These are phyloP conservation scores for Tricholomella constricta DNA, from an alignment of 768 basidiomycete species.

Conservation along the genomic window DNA sequence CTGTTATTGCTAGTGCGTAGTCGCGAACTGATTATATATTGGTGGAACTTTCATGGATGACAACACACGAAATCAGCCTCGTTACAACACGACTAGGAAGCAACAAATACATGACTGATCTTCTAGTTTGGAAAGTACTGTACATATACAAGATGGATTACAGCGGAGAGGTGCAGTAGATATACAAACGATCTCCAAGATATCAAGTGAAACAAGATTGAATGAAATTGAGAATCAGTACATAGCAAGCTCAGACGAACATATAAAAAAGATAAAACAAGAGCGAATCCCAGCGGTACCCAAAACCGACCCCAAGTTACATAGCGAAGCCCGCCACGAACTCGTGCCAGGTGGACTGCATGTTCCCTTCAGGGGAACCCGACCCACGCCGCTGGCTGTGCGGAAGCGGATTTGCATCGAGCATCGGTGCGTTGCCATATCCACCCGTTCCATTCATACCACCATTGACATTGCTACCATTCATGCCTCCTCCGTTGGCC, in stretches of 20 bases:
- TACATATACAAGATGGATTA: neutral
- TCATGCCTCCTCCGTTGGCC: conserved; percentile 20
- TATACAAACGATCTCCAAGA: neutral
- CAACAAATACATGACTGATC: neutral
- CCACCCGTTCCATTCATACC: conserved; percentile 15
- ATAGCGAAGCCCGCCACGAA: conserved; percentile 53
- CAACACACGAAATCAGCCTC: too few species aligned
- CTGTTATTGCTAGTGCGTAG: too few species aligned
- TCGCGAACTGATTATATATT: too few species aligned
- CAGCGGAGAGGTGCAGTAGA: neutral
- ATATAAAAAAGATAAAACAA: too few species aligned
- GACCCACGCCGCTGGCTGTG: conserved; percentile 42
- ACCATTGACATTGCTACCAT: neutral
- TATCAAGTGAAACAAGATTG: neutral
- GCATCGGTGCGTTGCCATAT: conserved; percentile 32
- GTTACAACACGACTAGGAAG: too few species aligned
- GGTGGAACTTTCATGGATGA: too few species aligned
- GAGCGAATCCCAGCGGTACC: neutral
- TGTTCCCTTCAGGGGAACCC: conserved; percentile 61
- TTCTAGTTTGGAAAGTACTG: neutral
- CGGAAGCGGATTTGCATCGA: conserved; percentile 43
- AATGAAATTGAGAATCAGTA: too few species aligned
- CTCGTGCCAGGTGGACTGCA: conserved; percentile 66
- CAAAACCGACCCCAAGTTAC: conserved; percentile 12
- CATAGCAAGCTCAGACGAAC: neutral